Conservation (phyloP, 805 yeast species). For the Candida stauntonica region DNA sequence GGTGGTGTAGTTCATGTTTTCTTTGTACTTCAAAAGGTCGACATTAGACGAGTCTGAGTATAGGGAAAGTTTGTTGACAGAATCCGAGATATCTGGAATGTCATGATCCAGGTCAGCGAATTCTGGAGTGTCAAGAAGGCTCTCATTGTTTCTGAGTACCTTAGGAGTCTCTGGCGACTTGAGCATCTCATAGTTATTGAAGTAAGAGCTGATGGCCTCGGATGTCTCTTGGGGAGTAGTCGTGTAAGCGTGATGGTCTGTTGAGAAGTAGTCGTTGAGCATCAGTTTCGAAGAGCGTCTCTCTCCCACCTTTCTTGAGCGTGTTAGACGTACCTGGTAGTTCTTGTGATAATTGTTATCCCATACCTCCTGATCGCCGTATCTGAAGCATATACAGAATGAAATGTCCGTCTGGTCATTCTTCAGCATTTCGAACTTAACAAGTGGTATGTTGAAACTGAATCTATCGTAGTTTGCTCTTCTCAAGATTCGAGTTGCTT, state of each 20-base stretch:
- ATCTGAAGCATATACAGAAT: constrained; percentile 42
- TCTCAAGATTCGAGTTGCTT: constrained; percentile 39
- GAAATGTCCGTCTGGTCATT: constrained; percentile 27
- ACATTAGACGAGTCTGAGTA: constrained; percentile 11
- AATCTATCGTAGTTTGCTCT: constrained; percentile 64
- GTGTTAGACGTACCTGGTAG: constrained; percentile 42
- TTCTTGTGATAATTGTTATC: constrained; percentile 65
- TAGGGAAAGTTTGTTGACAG: constrained; percentile 11
- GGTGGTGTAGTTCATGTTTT: constrained; percentile 8
- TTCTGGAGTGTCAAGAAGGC: constrained; percentile 11
- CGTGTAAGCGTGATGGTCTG: constrained; percentile 1
- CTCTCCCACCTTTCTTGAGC: constrained; percentile 7
- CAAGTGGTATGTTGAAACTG: constrained; percentile 55
- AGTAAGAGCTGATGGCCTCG: constrained; percentile 11
- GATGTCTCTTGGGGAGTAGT: not conserved
- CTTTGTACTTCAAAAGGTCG: constrained; percentile 10
- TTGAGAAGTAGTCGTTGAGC: constrained; percentile 19
- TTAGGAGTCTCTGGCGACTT: constrained; percentile 29
- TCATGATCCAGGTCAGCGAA: constrained; percentile 10
- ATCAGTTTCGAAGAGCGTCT: constrained; percentile 13
- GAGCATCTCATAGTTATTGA: constrained; percentile 19
- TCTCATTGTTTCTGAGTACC: constrained; percentile 16
- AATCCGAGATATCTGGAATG: constrained; percentile 2
- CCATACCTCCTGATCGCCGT: constrained; percentile 54
- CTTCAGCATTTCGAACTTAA: constrained; percentile 23